phyloP scores from a whole-genome alignment of 257 asterid species.

The Nicotiana tabacum region DNA sequence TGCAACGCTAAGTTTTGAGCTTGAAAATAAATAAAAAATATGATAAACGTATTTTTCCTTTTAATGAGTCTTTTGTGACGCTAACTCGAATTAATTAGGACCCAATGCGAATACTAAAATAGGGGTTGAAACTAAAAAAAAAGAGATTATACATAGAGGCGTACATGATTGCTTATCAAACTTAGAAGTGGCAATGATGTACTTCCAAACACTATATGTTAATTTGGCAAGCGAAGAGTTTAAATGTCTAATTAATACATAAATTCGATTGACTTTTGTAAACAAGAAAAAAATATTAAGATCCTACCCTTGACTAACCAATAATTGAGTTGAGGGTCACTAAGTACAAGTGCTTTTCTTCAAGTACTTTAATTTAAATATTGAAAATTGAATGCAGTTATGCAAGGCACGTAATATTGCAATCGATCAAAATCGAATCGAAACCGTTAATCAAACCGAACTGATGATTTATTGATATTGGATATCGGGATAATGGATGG shows the following conservation, averaged over 20 bases:
- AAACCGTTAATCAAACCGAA: too few relatives aligned
- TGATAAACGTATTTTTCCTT: too few relatives aligned
- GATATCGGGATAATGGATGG: too few relatives aligned
- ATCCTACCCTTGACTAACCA: not conserved
- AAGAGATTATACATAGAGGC: not conserved
- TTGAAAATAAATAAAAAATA: too few relatives aligned
- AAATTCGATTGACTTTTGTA: not conserved
- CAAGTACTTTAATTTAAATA: not conserved
- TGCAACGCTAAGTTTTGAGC: too few relatives aligned
- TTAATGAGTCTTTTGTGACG: too few relatives aligned
- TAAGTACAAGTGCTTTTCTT: not conserved
- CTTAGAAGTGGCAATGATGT: not conserved
- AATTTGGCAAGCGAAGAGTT: not conserved
- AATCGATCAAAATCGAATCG: too few relatives aligned
- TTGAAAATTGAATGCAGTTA: not conserved
- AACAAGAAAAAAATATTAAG: not conserved
- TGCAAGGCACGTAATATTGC: not conserved
- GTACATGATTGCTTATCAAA: not conserved
- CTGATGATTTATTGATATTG: too few relatives aligned
- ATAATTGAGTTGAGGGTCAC: conserved; percentile 8
- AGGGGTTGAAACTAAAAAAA: too few relatives aligned
- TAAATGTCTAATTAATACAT: not conserved
- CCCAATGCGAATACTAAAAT: too few relatives aligned
- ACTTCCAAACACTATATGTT: not conserved
- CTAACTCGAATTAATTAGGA: too few relatives aligned